phyloP scores from a whole-genome alignment of 768 basidiomycete genomes.

The Tulasnella sp. region DNA sequence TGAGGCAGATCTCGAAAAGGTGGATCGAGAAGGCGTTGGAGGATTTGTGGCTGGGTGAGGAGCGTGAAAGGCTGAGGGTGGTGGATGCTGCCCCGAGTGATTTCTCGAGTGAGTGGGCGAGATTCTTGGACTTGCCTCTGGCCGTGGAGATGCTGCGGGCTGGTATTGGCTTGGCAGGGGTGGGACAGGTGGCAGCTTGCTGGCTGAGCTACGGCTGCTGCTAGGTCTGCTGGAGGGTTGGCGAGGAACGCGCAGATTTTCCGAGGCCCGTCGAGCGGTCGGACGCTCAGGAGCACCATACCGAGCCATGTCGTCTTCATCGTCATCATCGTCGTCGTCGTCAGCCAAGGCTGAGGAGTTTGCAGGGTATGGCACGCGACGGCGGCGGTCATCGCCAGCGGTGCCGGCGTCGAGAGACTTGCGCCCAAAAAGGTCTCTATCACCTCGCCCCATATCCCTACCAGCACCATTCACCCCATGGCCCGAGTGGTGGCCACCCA shows the following conservation, averaged over 20 bases:
- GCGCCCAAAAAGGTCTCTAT: not conserved
- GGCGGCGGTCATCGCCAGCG: conserved; percentile 18
- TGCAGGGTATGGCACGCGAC: not conserved
- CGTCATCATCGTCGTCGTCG: not conserved
- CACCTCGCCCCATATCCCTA: not conserved
- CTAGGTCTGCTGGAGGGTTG: conserved; percentile 10
- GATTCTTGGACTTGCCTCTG: not conserved
- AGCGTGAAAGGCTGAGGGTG: not conserved
- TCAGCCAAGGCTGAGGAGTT: conserved; percentile 7
- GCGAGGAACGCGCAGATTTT: conserved; percentile 17
- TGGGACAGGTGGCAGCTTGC: conserved; percentile 15
- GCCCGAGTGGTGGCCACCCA: not conserved
- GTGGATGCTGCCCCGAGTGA: not conserved
- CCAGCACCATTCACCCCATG: not conserved
- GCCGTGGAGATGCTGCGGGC: not conserved
- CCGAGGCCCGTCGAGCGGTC: not conserved
- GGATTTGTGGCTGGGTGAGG: not conserved
- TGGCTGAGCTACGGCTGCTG: not conserved
- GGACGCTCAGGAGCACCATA: conserved; percentile 3
- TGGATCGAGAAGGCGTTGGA: not conserved
- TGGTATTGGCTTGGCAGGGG: conserved; percentile 11
- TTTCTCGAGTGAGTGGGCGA: conserved; percentile 1
- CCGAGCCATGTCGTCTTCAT: conserved; percentile 4
- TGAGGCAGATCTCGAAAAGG: not conserved
- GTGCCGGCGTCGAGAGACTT: conserved; percentile 10